Evolutionary conservation across 2,329 filamentous ascomycete genomes (phyloP), one percentile per base, ranked within the genome.

Genomic region (Penicillium sp.): DNA sequence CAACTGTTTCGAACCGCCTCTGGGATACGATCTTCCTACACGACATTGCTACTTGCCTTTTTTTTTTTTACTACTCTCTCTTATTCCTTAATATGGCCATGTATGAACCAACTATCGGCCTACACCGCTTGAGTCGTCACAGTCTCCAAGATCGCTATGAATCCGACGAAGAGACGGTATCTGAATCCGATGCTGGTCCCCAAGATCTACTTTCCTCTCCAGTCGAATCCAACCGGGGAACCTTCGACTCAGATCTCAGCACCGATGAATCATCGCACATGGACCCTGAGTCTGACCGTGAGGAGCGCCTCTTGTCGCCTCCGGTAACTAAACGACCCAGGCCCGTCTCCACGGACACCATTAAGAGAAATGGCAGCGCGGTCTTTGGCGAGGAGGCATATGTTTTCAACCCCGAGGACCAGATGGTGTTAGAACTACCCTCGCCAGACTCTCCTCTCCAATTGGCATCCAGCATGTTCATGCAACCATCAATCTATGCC

Each of bases 91-190:
- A 41, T 61, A 58, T 44, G 13, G 34, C 13, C 34, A 72, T 73
- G 68, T 69, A 66, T 52, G 60, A 67, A 41, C 47, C 67, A 8
- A 60, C 59, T 24, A 49, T 72, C 21, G 59, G 63, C 43, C 59
- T 73, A 48, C 63, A 67, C 39, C 69, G 69, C 50, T 57, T 70
- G 55, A 68, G 66, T 54, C 61, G 63, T 32, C 68, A 65, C 40
- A 65, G 57, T 45, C 62, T 71, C 13, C 69, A 70, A 43, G 65
- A 63, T 39, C 65, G 65, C 27, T 74, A 74, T 55, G 71, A 74
- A 44, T 74, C 72, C 10, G 72, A 74, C 24, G 72, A 74, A 55
- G 72, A 74, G 55, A 71, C 69, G 42, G 62, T 70, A 6, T 74
- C 72, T 11, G 72, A 74, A 55, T 70, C 72, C 1, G 71, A 73